These are phyloP conservation scores for Tephrocybe sp. DNA, from an alignment of 768 basidiomycete genomes.

Conservation along the genomic window DNA sequence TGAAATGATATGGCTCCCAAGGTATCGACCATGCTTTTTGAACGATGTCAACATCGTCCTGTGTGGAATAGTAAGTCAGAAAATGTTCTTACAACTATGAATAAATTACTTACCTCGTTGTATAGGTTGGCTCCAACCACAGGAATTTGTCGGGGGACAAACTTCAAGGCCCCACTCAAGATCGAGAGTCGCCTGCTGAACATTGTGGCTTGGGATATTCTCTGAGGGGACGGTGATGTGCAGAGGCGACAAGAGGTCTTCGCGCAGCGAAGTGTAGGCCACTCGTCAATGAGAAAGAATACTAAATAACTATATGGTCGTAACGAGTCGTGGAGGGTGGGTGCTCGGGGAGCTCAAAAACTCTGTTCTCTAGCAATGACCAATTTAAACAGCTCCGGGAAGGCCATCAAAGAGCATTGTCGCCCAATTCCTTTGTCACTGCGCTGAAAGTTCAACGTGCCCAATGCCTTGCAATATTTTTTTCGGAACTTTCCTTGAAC, in stretches of 20 bases:
- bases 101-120: not conserved
- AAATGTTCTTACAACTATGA: not conserved
- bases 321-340: not conserved
- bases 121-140: not conserved
- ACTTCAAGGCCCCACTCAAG: not conserved
- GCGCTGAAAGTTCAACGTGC: not conserved
- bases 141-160: not conserved
- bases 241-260: not conserved
- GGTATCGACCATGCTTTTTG: not conserved
- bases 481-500: constrained; percentile 13
- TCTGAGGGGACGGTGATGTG: not conserved
- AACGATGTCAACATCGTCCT: constrained; percentile 1
- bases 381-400: not conserved
- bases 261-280: constrained; percentile 3
- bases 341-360: not conserved
- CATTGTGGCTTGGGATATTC: not conserved
- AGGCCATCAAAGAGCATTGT: not conserved
- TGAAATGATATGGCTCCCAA: constrained; percentile 3
- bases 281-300: too few species aligned
- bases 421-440: constrained; percentile 3
- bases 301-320: too few species aligned
- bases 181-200: not conserved
- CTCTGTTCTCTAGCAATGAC: not conserved
- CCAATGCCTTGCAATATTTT: not conserved
- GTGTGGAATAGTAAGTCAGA: not conserved